Percentiles rank a stretch among this genome's conserved stretches.
phyloP scores from a whole-genome alignment of 768 basidiomycete genomes.

The Rossbeevera mucosa region DNA sequence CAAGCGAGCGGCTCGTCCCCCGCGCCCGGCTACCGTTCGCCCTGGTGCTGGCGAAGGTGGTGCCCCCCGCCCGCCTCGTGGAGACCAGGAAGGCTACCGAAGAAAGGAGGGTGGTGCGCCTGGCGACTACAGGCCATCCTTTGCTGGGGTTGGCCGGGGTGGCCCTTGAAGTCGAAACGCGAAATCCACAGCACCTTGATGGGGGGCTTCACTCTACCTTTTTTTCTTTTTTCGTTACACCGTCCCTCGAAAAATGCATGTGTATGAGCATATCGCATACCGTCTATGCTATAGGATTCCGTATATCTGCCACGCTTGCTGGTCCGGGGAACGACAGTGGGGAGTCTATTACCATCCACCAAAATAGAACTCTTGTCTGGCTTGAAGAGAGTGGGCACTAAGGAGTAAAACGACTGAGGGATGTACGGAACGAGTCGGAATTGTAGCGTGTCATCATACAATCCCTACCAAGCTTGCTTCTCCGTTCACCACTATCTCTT shows the following conservation, averaged over 20 bases:
- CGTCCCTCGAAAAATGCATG: conserved; percentile 12
- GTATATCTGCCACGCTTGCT: no score
- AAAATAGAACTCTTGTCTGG: no score
- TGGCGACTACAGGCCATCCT: conserved; percentile 85
- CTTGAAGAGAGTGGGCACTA: no score
- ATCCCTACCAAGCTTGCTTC: conserved; percentile 25
- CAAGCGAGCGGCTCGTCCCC: conserved; percentile 90
- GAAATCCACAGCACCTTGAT: background rate
- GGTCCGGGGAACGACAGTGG: no score
- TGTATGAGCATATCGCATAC: conserved; percentile 27
- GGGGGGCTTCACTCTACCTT: background rate
- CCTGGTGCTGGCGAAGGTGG: conserved; percentile 68
- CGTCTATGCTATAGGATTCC: conserved; percentile 13
- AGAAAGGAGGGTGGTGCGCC: conserved; percentile 85
- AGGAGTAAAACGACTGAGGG: no score
- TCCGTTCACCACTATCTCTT: conserved; percentile 23
- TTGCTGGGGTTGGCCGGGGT: conserved; percentile 86
- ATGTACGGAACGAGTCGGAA: no score
- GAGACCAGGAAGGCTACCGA: conserved; percentile 85
- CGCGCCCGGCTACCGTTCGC: conserved; percentile 74
- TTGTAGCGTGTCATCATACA: no score
- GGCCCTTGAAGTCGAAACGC: conserved; percentile 58
- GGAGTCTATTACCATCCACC: no score
- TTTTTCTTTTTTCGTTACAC: background rate
- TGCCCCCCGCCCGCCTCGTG: conserved; percentile 85